Base-by-base conservation (phyloP, 192 early-diverging fungal genomes). In the Umbelopsis ramanniana region DNA sequence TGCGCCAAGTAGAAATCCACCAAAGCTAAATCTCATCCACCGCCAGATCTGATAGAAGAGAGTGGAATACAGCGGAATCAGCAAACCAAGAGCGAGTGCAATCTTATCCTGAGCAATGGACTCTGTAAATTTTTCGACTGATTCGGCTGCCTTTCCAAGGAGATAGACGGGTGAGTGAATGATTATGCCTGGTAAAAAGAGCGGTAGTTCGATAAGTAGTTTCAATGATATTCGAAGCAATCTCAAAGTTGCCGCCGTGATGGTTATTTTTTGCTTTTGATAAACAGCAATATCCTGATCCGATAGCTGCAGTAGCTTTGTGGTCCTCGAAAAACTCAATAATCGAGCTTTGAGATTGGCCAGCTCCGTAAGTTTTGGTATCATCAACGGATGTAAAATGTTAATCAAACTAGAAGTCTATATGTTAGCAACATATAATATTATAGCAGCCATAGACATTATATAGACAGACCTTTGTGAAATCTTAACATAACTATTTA, bases 41-140 rank as follows among this genome's bases (percentile, higher is more conserved):
- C 66, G 70, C 83, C 83, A 84, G 19, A 77, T 40, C 22, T 47
- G 33, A 40, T 73, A 75, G 35, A 81, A 79, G 1, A 82, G 66
- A 1, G 23, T 52, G 11, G 72, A 55, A 46, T 84, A 84, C 6
- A 81, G 19, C 1, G 76, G 66, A 12, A 79, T 11, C 0, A 74
- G 50, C 29, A 81, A 46, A 15, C 37, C 40, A 11, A 79, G 52
- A 0, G 73, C 73, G 15, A 80, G 46, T 1, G 77, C 54, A 15
- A 84, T 69, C 63, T 84, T 84, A 52, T 84, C 78, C 35, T 84
- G 83, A 6, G 83, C 77, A 19, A 74, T 73, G 0, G 77, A 79
- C 46, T 84, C 83, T 11, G 75, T 78, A 29, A 82, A 84, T 40
- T 54, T 73, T 55, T 84, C 83, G 21, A 63, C 79, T 22, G 55